Evolutionary conservation across 2,329 filamentous ascomycete species (phyloP).

Genomic region (Trichophyton equinum): DNA sequence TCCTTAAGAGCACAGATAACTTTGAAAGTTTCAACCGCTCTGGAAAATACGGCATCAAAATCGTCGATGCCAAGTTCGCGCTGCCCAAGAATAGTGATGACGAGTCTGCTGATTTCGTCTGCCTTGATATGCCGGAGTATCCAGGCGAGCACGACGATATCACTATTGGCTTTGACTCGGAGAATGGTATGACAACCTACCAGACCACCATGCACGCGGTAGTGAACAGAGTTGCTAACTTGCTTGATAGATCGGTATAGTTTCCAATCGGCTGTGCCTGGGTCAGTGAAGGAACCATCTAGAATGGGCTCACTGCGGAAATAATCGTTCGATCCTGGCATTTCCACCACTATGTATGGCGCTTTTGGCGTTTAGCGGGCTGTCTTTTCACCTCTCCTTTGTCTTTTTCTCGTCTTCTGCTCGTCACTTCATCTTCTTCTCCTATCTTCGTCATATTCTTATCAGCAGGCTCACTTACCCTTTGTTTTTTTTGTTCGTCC

Average conservation of each 20-base stretch:
- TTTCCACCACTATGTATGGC: background rate
- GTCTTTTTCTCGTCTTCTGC: background rate
- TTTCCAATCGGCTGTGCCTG: conserved; percentile 29
- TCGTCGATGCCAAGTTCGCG: conserved; percentile 84
- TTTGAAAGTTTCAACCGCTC: conserved; percentile 56
- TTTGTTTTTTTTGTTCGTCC: background rate
- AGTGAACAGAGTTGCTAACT: background rate
- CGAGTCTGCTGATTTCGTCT: conserved; percentile 58
- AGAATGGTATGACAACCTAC: conserved; percentile 48
- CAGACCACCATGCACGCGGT: background rate
- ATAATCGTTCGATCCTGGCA: conserved; percentile 3
- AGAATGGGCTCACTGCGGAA: conserved; percentile 27
- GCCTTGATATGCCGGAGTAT: conserved; percentile 75
- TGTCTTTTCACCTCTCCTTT: background rate
- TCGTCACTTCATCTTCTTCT: background rate
- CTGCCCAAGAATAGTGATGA: conserved; percentile 49
- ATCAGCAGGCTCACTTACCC: background rate
- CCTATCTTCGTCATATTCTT: background rate
- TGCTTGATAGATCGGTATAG: conserved; percentile 23
- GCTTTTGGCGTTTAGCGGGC: conserved; percentile 1
- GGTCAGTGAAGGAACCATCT: conserved; percentile 27
- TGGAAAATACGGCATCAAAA: conserved; percentile 58
- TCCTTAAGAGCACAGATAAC: conserved; percentile 69
- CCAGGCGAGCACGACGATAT: conserved; percentile 91
- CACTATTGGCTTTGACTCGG: conserved; percentile 67